These are phyloP conservation scores for Saprolegnia diclina DNA, from an alignment of 352 stramenopile genomes.

Conservation along the genomic window DNA sequence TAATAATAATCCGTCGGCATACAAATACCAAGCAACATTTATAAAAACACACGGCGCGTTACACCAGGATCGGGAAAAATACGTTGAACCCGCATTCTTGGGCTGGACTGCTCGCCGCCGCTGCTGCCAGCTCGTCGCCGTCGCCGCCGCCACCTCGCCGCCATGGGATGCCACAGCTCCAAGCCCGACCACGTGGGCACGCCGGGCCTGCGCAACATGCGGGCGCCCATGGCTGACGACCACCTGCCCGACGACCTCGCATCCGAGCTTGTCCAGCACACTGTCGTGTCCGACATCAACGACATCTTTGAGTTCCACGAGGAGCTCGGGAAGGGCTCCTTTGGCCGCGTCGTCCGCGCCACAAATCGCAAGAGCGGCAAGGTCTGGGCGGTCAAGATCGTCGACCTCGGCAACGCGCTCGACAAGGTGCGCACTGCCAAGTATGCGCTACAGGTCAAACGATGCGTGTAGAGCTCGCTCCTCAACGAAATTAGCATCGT, in stretches of 20 bases:
- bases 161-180: slow-evolving; percentile 58
- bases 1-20: background rate
- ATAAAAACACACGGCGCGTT: background rate
- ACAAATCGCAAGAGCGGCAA: slow-evolving; percentile 58
- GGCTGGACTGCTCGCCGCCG: background rate
- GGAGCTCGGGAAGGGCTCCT: slow-evolving; percentile 65
- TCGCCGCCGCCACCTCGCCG: too few relatives aligned
- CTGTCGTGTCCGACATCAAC: slow-evolving; percentile 56
- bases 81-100: background rate
- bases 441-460: background rate
- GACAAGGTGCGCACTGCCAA: slow-evolving; percentile 39
- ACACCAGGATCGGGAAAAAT: background rate
- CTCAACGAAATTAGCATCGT: slow-evolving; percentile 75
- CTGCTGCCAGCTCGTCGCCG: background rate
- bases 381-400: slow-evolving; percentile 72
- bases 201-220: slow-evolving; percentile 24
- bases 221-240: slow-evolving; percentile 11
- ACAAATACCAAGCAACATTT: background rate
- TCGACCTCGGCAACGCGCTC: slow-evolving; percentile 60
- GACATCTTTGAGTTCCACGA: slow-evolving; percentile 56
- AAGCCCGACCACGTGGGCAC: slow-evolving; percentile 38
- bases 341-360: slow-evolving; percentile 60
- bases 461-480: slow-evolving; percentile 38
- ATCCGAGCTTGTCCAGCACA: slow-evolving; percentile 72
- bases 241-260: slow-evolving; percentile 65